Base-by-base conservation (phyloP, 257 asterid genomes). In the Eucommia ulmoides region DNA sequence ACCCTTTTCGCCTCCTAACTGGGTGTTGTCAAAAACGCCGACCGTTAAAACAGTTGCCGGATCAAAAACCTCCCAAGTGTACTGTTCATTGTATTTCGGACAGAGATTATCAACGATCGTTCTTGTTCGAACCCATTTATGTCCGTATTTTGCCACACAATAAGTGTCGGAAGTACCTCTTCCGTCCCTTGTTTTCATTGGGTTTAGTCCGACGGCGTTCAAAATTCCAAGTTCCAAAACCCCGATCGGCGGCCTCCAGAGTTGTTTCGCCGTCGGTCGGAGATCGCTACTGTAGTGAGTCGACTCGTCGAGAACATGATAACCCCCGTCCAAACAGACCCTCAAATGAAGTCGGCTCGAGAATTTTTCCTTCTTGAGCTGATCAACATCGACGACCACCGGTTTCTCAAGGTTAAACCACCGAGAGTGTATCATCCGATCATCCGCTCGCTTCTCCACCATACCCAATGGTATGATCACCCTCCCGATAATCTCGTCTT, bases 61-160 rank as follows among this genome's bases (percentile, higher is more conserved):
- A 59, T 88, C 97, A 16, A 84, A 88, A 5, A 88, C 97, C 65
- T 88, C 95, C 97, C 97, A 88, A 1, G 83, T 79, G 41, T 84
- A 84, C 21, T 79, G 94, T 71, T 88, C 97, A 21, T 84, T 81
- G 74, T 73, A 88, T 65, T 79, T 81, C 11, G 97, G 94, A 41
- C 64, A 71, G 41, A 81, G 72, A 53, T 79, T 88, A 74, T 81
- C 95, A 0, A 84, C 81, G 51, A 88, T 56, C 0, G 97, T 88
- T 50, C 95, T 80, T 9, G 97, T 84, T 17, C 95, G 75, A 48
- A 81, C 67, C 97, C 97, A 88, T 65, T 84, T 84, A 62, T 79
- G 92, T 35, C 94, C 93, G 19, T 88, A 88, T 53, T 79, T 88
- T 0, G 97, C 97, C 24, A 81, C 97, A 42, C 97, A 84, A 45